Base-by-base conservation (phyloP, 2,329 filamentous ascomycete species). In the Aspergillus fischeri region DNA sequence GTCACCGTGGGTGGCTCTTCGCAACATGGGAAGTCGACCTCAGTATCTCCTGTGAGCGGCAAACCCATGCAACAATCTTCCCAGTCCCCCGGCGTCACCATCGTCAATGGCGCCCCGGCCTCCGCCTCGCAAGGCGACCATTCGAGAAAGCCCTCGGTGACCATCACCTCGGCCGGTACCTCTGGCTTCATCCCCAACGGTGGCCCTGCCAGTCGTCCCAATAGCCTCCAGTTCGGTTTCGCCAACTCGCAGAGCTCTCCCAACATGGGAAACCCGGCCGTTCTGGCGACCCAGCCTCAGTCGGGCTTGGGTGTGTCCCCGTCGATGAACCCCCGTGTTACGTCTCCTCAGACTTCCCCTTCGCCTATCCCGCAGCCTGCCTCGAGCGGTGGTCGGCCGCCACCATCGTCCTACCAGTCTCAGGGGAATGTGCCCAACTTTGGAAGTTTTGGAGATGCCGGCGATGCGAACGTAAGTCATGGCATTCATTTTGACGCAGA, bases 331-430 rank as follows among this genome's bases (percentile, higher is more conserved):
- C 88, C 89, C 60, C 86, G 90, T 67, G 84, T 93, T 52, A 86
- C 87, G 50, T 96, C 92, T 49, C 94, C 94, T 5, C 87, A 90
- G 51, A 88, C 89, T 65, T 97, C 93, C 49, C 94, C 94, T 3
- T 93, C 91, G 45, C 94, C 94, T 4, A 97, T 97, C 66, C 93
- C 94, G 32, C 90, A 93, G 75, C 91, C 92, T 52, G 85, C 88
- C 54, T 87, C 88, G 35, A 94, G 92, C 69, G 91, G 92, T 66
- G 91, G 87, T 55, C 81, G 91, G 68, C 92, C 92, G 65, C 92
- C 92, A 66, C 91, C 92, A 48, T 88, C 91, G 35, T 84, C 84
- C 62, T 83, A 91, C 63, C 82, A 87, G 65, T 86, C 86, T 63
- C 86, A 88, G 65, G 84, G 84, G 54, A 87, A 86, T 69, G 86